These are phyloP conservation scores for Tinospora cordifolia DNA, from an alignment of 164 flowering plant genomes.

Conservation along the genomic window DNA sequence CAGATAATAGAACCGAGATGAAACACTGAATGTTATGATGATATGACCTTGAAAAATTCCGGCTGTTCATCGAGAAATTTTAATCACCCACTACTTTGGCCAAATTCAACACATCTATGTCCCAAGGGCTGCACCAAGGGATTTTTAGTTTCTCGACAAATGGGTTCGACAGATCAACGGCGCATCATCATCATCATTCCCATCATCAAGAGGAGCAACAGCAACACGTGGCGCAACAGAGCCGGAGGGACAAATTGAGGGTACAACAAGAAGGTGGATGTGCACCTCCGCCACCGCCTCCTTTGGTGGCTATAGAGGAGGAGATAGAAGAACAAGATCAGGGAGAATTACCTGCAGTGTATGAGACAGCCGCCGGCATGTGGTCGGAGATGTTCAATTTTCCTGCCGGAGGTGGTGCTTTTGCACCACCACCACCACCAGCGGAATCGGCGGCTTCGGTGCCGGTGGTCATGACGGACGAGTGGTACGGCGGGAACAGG, in stretches of 20 bases:
- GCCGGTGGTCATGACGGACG: constrained; percentile 11
- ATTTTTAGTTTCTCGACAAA: constrained; percentile 48
- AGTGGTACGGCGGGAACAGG: constrained; percentile 36
- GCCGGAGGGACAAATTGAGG: constrained; percentile 61
- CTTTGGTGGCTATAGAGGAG: constrained; percentile 22
- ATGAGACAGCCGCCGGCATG: constrained; percentile 56
- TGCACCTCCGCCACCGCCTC: constrained; percentile 40
- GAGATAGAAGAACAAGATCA: constrained; percentile 33
- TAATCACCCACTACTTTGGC: background rate
- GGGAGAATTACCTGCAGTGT: constrained; percentile 33
- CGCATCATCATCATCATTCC: too few relatives aligned
- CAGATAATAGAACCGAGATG: constrained; percentile 11
- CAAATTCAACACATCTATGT: constrained; percentile 48
- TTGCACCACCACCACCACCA: too few relatives aligned
- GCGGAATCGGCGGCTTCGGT: constrained; percentile 8
- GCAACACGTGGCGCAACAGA: constrained; percentile 47
- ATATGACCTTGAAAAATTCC: background rate
- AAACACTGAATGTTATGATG: constrained; percentile 26
- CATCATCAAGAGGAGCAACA: constrained; percentile 28
- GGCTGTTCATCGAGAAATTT: background rate
- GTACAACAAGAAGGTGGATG: constrained; percentile 33
- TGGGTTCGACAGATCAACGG: constrained; percentile 54
- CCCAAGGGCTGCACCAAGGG: constrained; percentile 60
- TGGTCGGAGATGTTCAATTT: constrained; percentile 88
- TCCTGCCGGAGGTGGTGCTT: constrained; percentile 17